Percentiles rank a stretch among this genome's conserved stretches.
Evolutionary conservation across 2,329 filamentous ascomycete genomes (phyloP).

Genomic region (Clarireedia sp.): DNA sequence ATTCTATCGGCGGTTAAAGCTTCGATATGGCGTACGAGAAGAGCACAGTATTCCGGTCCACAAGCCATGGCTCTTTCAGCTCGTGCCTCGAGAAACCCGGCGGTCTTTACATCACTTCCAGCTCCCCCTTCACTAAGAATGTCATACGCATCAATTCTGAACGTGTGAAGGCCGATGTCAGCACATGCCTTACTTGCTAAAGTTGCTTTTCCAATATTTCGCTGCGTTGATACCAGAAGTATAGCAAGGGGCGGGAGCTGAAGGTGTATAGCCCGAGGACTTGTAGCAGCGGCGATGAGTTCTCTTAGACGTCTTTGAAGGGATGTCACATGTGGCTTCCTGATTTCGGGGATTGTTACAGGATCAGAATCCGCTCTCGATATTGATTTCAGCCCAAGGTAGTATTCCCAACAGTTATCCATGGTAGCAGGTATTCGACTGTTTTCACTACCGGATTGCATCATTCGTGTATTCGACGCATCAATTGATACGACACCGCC

Average conservation of each 20-base stretch:
- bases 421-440: conserved; percentile 70
- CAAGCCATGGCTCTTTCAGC: conserved; percentile 86
- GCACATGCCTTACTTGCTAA: conserved; percentile 69
- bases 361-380: conserved; percentile 42
- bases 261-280: conserved; percentile 75
- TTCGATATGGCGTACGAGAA: conserved; percentile 86
- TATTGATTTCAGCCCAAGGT: conserved; percentile 66
- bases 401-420: conserved; percentile 80
- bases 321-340: conserved; percentile 46
- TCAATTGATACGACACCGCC: conserved; percentile 81
- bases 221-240: conserved; percentile 81
- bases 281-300: conserved; percentile 81
- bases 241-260: conserved; percentile 84
- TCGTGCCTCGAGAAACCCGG: conserved; percentile 79
- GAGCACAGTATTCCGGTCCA: conserved; percentile 70
- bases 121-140: conserved; percentile 85
- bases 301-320: conserved; percentile 69
- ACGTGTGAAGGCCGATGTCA: conserved; percentile 85
- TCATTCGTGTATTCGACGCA: conserved; percentile 77
- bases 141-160: conserved; percentile 84
- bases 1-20: conserved; percentile 88
- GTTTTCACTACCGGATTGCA: conserved; percentile 81
- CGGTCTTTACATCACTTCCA: conserved; percentile 88
- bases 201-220: conserved; percentile 86
- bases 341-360: conserved; percentile 36